These are phyloP conservation scores for Petrea volubilis DNA, from an alignment of 257 asterid genomes.

Conservation along the genomic window DNA sequence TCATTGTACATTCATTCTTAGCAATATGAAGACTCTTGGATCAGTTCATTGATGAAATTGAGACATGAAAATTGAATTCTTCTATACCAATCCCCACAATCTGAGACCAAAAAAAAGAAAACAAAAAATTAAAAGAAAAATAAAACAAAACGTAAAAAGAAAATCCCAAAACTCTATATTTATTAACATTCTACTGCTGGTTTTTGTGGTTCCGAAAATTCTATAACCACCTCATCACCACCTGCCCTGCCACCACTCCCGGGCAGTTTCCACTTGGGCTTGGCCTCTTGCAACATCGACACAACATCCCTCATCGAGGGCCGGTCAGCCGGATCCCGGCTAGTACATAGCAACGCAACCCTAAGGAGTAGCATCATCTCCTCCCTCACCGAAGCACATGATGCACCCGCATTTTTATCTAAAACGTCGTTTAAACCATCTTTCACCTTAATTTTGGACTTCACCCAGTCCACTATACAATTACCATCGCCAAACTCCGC, in stretches of 20 bases:
- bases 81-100: slow-evolving; percentile 49
- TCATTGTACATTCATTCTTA: not conserved
- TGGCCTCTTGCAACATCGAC: slow-evolving; percentile 82
- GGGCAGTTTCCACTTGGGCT: slow-evolving; percentile 64
- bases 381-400: slow-evolving; percentile 69
- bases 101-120: not conserved
- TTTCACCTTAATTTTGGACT: slow-evolving; percentile 47
- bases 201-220: slow-evolving; percentile 40
- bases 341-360: slow-evolving; percentile 85
- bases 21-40: slow-evolving; percentile 5
- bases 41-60: slow-evolving; percentile 7
- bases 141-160: not conserved
- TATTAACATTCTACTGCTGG: slow-evolving; percentile 42
- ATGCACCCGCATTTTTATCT: slow-evolving; percentile 71
- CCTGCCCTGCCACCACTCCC: slow-evolving; percentile 17
- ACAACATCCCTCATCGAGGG: slow-evolving; percentile 95
- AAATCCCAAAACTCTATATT: not conserved
- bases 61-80: slow-evolving; percentile 21
- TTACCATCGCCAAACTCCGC: slow-evolving; percentile 90
- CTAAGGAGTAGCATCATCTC: slow-evolving; percentile 80
- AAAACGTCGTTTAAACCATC: slow-evolving; percentile 47
- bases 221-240: slow-evolving; percentile 24
- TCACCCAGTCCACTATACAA: slow-evolving; percentile 76
- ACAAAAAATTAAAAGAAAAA: not conserved
- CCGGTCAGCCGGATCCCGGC: slow-evolving; percentile 79